Evolutionary conservation across 805 yeast genomes (phyloP), one percentile per base, ranked within the genome.

Genomic region (Candida hispaniensis): DNA sequence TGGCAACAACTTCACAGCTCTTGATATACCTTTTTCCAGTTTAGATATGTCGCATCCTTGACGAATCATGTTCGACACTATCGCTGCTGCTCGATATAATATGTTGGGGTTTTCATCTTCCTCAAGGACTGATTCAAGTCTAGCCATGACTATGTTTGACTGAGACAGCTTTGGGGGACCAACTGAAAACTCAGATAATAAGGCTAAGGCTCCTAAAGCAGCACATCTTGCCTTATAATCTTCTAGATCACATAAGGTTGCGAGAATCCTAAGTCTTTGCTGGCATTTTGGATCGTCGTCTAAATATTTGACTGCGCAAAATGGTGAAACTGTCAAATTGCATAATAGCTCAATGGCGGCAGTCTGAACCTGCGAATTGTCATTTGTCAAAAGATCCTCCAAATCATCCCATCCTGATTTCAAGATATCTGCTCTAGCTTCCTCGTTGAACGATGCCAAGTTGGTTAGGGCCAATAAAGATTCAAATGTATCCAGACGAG

Each of bases 381-480:
- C 63, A 39, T 69, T 63, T 12, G 70, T 43, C 43, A 71, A 47
- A 12, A 60, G 45, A 17, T 51, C 51, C 41, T 66, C 71, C 9
- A 76, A 60, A 16, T 60, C 60, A 1, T 61, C 46, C 67, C 75
- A 71, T 30, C 63, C 57, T 5, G 58, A 51, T 3, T 59, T 52
- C 27, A 56, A 51, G 4, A 64, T 56, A 8, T 52, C 59, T 16
- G 65, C 55, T 7, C 64, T 62, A 20, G 62, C 53, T 9, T 52
- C 54, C 4, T 61, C 58, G 26, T 58, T 60, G 2, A 63, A 41
- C 0, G 81, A 64, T 0, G 82, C 69, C 6, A 77, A 44, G 51
- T 79, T 80, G 1, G 88, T 79, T 17, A 79, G 60, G 0, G 86
- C 81, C 14, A 75, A 49, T 23, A 80, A 55, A 0, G 75, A 59